Base-by-base conservation (phyloP, 129 eudicot genomes). In the Mikania micrantha region DNA sequence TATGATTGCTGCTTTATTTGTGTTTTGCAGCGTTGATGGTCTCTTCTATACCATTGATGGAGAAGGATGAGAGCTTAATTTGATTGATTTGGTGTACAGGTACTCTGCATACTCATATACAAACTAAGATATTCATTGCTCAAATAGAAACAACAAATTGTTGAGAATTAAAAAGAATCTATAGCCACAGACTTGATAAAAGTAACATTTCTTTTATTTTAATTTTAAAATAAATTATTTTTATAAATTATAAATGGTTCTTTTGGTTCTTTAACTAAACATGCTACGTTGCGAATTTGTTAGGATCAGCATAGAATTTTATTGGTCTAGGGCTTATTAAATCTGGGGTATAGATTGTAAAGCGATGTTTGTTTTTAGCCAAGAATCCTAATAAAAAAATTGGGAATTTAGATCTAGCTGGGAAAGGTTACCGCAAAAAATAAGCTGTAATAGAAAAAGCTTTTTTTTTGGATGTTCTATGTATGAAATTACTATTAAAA, bases 401-500 rank as follows among this genome's bases (percentile, higher is more conserved):
- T 54, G 35, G 65, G 62, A 65, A n/a, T 8, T 17, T 58, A 32
- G 76, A 78, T 80, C 59, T 39, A 57, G 41, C 73, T 20, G 49
- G 45, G 53, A 40, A 29, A 64, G 76, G 29, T 64, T 66, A 72
- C 68, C 35, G 76, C 75, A 67, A 67, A 60, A 64, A 67, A 61
- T 68, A 76, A 59, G 81, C 72, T 72, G 10, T 69, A 75, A 58
- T 75, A 59, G 39, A 40, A 64, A 64, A 53, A 40, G 34, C n/a
- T n/a, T n/a, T n/a, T 78, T 27, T 28, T 54, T 82, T 83, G 61
- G 74, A 64, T 83, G 76, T 60, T 70, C 73, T 66, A 71, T 76
- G 78, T 69, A 74, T 80, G 66, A 76, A 77, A 71, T 70, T 74
- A 64, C 76, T 80, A 78, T 53, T 41, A 67, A 59, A 77, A 60